phyloP scores from a whole-genome alignment of 202 grass and related monocot genomes.

The Panicum hallii region DNA sequence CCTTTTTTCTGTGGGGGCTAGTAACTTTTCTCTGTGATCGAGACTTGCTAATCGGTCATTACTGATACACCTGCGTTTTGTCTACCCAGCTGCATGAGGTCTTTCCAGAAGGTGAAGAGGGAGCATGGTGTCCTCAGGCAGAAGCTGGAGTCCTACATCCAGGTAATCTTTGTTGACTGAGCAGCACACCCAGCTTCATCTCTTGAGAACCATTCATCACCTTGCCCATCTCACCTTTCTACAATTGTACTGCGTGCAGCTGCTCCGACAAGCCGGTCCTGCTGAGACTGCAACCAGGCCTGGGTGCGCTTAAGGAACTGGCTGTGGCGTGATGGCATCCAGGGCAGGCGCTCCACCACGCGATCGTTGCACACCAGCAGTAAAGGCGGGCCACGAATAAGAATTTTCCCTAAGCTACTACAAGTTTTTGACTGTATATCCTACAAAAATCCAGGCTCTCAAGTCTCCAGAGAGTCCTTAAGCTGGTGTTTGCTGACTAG shows the following conservation, averaged over 20 bases:
- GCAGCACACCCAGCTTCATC: not conserved
- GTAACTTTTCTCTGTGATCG: not conserved
- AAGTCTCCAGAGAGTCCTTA: not conserved
- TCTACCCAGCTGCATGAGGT: conserved; percentile 62
- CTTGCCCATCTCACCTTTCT: not conserved
- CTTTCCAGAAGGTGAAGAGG: conserved; percentile 85
- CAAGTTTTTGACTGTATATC: not conserved
- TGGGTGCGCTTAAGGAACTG: conserved; percentile 37
- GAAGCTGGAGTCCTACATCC: conserved; percentile 90
- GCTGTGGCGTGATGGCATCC: not conserved
- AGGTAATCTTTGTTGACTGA: conserved; percentile 49
- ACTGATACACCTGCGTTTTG: not conserved
- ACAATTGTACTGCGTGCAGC: conserved; percentile 38
- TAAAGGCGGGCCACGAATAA: not conserved
- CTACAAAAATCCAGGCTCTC: not conserved
- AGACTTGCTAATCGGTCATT: not conserved
- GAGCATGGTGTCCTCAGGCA: conserved; percentile 68
- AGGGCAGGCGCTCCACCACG: not conserved
- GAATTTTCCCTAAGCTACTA: not conserved
- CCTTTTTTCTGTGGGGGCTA: not conserved
- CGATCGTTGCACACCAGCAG: not conserved
- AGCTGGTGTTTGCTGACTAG: not conserved
- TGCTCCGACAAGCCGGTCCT: conserved; percentile 68
- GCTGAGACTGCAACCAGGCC: conserved; percentile 50
- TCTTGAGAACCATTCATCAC: not conserved